Evolutionary conservation across 2,329 filamentous ascomycete genomes (phyloP).

Genomic region (Sporothrix brasiliensis): DNA sequence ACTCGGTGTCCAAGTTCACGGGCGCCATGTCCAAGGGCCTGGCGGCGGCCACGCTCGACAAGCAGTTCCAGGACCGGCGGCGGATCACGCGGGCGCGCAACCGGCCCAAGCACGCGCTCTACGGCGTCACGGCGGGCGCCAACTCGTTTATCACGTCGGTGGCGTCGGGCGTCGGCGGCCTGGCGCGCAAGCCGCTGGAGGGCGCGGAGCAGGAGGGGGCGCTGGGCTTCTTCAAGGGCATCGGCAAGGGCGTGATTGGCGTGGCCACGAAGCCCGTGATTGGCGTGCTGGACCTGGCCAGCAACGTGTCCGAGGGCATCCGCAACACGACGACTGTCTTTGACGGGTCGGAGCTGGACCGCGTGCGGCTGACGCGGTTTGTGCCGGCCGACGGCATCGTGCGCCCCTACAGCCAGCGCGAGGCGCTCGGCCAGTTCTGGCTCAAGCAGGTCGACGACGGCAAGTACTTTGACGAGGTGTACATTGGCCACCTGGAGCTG

Average conservation of each 20-base stretch:
- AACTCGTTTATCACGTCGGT: constrained; percentile 93
- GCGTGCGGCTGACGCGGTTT: constrained; percentile 89
- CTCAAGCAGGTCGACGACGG: constrained; percentile 97
- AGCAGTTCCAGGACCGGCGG: constrained; percentile 95
- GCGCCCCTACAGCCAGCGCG: constrained; percentile 88
- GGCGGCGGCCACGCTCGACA: constrained; percentile 92
- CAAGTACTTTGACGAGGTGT: constrained; percentile 95
- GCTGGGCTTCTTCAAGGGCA: constrained; percentile 93
- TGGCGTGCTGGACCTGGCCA: constrained; percentile 93
- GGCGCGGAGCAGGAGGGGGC: constrained; percentile 95
- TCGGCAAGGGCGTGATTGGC: constrained; percentile 91
- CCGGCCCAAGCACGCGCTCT: constrained; percentile 93
- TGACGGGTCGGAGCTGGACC: constrained; percentile 89
- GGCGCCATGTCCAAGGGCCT: constrained; percentile 96
- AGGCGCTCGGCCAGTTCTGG: constrained; percentile 97
- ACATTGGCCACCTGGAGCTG: constrained; percentile 94
- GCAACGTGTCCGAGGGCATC: constrained; percentile 94
- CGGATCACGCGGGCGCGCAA: constrained; percentile 93
- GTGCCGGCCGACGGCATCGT: constrained; percentile 92
- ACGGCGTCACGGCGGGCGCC: constrained; percentile 91
- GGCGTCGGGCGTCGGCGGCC: constrained; percentile 88
- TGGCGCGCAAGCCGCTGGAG: constrained; percentile 91
- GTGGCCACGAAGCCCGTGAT: constrained; percentile 97
- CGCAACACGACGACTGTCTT: constrained; percentile 99
- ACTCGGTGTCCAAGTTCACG: constrained; percentile 97